Evolutionary conservation across 306 rosid genomes (phyloP).

Genomic region (Castanospermum australe): DNA sequence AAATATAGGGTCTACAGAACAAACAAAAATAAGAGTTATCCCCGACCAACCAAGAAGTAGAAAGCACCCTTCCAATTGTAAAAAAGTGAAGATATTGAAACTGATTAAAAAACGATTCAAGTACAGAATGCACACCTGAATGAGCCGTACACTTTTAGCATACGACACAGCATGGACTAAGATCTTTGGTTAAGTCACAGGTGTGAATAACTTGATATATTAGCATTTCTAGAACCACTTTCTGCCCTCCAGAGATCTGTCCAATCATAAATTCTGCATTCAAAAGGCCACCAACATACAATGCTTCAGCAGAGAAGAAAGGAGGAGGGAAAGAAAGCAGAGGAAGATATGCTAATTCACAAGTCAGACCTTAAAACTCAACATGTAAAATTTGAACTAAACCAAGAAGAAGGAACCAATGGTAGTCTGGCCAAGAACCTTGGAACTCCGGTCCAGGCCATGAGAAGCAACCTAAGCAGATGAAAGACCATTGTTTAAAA

Average conservation of each 20-base stretch:
- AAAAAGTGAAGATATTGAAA: background rate
- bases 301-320: constrained; percentile 24
- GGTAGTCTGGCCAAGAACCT: constrained; percentile 96
- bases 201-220: constrained; percentile 19
- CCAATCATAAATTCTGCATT: constrained; percentile 31
- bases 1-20: background rate
- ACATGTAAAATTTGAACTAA: constrained; percentile 44
- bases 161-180: constrained; percentile 12
- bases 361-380: constrained; percentile 33
- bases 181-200: constrained; percentile 34
- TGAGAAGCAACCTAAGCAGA: constrained; percentile 88
- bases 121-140: constrained; percentile 47
- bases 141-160: constrained; percentile 34
- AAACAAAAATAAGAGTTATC: background rate
- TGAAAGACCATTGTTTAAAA: background rate
- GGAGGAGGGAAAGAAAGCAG: background rate
- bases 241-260: constrained; percentile 15
- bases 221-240: constrained; percentile 21
- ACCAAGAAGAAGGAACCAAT: constrained; percentile 80
- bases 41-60: background rate
- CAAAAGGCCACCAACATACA: constrained; percentile 16
- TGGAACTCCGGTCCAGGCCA: constrained; percentile 93
- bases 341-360: background rate
- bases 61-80: constrained; percentile 5
- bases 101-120: background rate